phyloP scores from a whole-genome alignment of 2,329 filamentous ascomycete genomes.

The Chrysoporthe deuterocubensis region DNA sequence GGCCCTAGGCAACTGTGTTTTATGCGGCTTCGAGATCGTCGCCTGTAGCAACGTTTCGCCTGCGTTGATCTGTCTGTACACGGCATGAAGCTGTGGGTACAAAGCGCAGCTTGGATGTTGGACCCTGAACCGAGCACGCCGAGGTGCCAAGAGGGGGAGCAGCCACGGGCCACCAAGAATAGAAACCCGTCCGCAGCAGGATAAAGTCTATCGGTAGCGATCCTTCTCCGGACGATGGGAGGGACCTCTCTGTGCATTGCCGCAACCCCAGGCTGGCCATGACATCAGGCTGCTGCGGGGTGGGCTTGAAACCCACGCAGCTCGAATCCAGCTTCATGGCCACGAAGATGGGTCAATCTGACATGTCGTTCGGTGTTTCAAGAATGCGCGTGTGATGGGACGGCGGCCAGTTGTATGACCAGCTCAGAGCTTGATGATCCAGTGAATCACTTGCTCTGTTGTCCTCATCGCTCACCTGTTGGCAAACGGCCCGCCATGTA shows the following conservation, averaged over 20 bases:
- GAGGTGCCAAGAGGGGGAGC: not conserved
- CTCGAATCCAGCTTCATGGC: constrained; percentile 14
- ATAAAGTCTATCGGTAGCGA: constrained; percentile 1
- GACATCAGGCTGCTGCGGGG: constrained; percentile 2
- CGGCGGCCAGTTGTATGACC: not conserved
- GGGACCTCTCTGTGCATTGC: not conserved
- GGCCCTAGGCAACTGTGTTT: not conserved
- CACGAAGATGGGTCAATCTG: constrained; percentile 3
- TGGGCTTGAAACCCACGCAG: constrained; percentile 10
- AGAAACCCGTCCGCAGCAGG: constrained; percentile 10
- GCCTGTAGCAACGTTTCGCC: not conserved
- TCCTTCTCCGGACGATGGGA: not conserved
- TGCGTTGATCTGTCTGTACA: not conserved
- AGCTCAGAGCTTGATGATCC: not conserved
- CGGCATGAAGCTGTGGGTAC: not conserved
- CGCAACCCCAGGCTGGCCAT: not conserved
- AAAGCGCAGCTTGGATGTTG: not conserved
- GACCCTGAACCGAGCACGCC: not conserved
- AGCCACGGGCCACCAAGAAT: constrained; percentile 6
- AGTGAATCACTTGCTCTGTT: not conserved
- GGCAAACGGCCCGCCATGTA: not conserved
- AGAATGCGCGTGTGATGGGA: constrained; percentile 9
- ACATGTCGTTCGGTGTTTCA: constrained; percentile 7
- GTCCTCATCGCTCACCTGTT: not conserved
- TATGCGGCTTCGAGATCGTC: not conserved